A percentile compares a stretch with the other conserved stretches of the same genome.
phyloP scores from a whole-genome alignment of 805 yeast species.

The Nematodospora valgi region DNA sequence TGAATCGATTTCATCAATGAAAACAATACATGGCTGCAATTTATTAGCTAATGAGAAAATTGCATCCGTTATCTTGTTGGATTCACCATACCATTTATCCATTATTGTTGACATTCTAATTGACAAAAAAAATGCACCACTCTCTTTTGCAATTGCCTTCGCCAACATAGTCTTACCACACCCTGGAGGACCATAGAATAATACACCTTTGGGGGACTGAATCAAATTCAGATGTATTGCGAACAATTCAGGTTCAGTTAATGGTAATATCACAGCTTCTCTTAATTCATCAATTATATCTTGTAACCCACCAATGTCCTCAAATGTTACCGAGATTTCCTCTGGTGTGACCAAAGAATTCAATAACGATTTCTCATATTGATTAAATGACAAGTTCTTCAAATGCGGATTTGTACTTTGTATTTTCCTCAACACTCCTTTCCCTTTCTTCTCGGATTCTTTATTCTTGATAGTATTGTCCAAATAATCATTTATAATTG shows the following conservation, averaged over 20 bases:
- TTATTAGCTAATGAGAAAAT: constrained; percentile 86
- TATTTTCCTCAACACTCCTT: constrained; percentile 34
- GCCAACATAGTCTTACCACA: constrained; percentile 98
- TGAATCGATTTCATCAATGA: constrained; percentile 95
- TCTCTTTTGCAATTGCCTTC: constrained; percentile 87
- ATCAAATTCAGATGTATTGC: constrained; percentile 63
- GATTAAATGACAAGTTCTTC: constrained; percentile 51
- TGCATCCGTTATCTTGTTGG: constrained; percentile 91
- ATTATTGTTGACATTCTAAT: constrained; percentile 89
- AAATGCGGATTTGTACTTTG: constrained; percentile 54
- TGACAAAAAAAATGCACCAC: constrained; percentile 87
- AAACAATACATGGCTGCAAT: constrained; percentile 89
- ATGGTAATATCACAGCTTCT: constrained; percentile 86
- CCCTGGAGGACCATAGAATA: constrained; percentile 94
- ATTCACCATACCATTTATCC: constrained; percentile 98
- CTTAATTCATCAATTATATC: constrained; percentile 76
- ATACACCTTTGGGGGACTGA: constrained; percentile 92
- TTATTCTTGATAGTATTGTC: constrained; percentile 41
- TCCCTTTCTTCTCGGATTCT: constrained; percentile 63
- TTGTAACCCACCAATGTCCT: constrained; percentile 88
- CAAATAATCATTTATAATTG: constrained; percentile 32
- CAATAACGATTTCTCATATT: constrained; percentile 75
- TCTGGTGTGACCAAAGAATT: constrained; percentile 79
- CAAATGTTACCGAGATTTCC: constrained; percentile 73
- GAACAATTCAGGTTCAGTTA: constrained; percentile 70